These are phyloP conservation scores for Salicornia ramosissima DNA, from an alignment of 148 eudicot species.

Conservation along the genomic window DNA sequence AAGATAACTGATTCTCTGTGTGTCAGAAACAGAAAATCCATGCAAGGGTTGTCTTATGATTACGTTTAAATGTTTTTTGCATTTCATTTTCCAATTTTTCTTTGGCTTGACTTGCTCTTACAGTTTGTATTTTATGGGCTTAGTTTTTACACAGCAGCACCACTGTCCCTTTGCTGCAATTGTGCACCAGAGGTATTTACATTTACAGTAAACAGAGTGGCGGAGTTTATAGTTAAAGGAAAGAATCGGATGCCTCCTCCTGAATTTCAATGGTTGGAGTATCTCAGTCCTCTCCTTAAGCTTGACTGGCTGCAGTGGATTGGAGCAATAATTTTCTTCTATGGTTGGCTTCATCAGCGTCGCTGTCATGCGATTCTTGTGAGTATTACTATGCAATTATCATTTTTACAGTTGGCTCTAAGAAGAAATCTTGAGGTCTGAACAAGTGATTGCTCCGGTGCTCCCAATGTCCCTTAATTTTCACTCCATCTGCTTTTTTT, in stretches of 20 bases:
- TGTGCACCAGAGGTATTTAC: conserved; percentile 54
- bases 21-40: not conserved
- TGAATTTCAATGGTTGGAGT: conserved; percentile 46
- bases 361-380: conserved; percentile 88
- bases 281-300: conserved; percentile 48
- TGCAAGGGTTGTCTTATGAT: not conserved
- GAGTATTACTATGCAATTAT: conserved; percentile 25
- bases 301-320: conserved; percentile 75
- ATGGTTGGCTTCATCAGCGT: conserved; percentile 88
- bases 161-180: conserved; percentile 70
- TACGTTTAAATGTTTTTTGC: not conserved
- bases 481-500: not conserved
- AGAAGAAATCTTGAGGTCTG: conserved; percentile 3
- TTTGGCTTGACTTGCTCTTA: conserved; percentile 11
- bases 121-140: conserved; percentile 28
- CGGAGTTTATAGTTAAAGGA: conserved; percentile 60
- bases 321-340: conserved; percentile 64
- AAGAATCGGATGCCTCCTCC: conserved; percentile 40
- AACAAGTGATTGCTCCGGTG: not conserved
- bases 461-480: not conserved
- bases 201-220: conserved; percentile 29
- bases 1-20: not conserved
- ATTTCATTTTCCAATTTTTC: not conserved
- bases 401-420: not conserved
- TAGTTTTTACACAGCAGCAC: conserved; percentile 90